Evolutionary conservation across 2,329 filamentous ascomycete genomes (phyloP), one percentile per base, ranked within the genome.

Genomic region (Dothistroma septosporum): DNA sequence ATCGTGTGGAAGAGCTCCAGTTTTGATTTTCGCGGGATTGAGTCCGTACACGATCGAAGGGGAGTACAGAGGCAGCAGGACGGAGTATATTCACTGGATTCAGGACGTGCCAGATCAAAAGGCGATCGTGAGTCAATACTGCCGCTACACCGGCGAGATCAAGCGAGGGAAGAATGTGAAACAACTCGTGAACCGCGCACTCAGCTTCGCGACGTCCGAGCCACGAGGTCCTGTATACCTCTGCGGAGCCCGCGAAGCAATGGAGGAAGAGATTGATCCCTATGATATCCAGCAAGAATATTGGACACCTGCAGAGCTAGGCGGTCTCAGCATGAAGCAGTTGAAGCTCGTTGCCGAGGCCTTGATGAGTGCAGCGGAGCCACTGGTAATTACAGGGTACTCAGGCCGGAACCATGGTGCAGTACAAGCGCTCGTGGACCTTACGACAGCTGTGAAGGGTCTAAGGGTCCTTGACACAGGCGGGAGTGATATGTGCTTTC

Each of bases 71-170:
- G 90, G 90, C 12, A 87, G 83, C n/a, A 81, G 90, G 57, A 92
- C 89, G 1, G 90, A 93, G 75, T 92, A 90, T 73, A 92, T 92
- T 67, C 90, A 93, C 73, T 93, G 90, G 89, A 88, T 92, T 33
- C 90, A 93, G 70, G 89, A 93, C 74, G 87, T 92, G 2, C 89
- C 88, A 0, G 89, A 93, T 69, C 90, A 93, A 74, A 90, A 88
- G 73, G 83, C 86, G 69, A 92, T 96, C 61, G 79, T 96, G 3
- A 80, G 84, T 0, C 91, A 96, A 77, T 96, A 96, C 75, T 96
- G 92, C 73, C 84, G 91, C 10, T 96, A 94, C 70, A 78, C 87
- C 0, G 90, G 82, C 3, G 92, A 96, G 77, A 87, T 96, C 74
- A 92, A 92, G 77, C 88, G 88, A 2, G 91, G 90, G 16, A 84